These are phyloP conservation scores for Arthrobotrys megalospora DNA, from an alignment of 2,329 filamentous ascomycete species.

Conservation along the genomic window DNA sequence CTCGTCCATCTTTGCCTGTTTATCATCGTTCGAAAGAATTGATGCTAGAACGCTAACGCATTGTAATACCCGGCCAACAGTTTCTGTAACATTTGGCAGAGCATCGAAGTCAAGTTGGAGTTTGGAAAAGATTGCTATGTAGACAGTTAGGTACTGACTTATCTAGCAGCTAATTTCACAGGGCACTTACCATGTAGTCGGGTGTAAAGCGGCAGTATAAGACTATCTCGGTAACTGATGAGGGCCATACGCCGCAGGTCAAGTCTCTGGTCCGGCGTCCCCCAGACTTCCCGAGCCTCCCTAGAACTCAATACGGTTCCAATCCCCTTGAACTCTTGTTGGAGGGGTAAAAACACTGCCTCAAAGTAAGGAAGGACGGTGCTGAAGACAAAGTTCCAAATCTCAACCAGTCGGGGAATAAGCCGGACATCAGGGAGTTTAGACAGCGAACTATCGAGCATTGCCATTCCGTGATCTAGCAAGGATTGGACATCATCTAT, in stretches of 20 bases:
- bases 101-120: conserved; percentile 79
- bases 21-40: conserved; percentile 79
- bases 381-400: conserved; percentile 95
- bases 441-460: conserved; percentile 80
- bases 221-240: conserved; percentile 86
- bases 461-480: conserved; percentile 84
- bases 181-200: conserved; percentile 75
- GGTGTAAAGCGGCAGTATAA: conserved; percentile 91
- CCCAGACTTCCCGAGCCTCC: conserved; percentile 90
- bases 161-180: neutral
- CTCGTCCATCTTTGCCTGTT: conserved; percentile 84
- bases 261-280: conserved; percentile 72
- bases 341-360: conserved; percentile 92
- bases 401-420: conserved; percentile 90
- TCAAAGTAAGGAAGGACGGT: conserved; percentile 93
- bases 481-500: conserved; percentile 84
- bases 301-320: conserved; percentile 83
- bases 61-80: conserved; percentile 94
- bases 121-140: conserved; percentile 71
- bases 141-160: neutral
- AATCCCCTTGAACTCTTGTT: conserved; percentile 90
- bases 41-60: conserved; percentile 91
- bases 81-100: conserved; percentile 82
- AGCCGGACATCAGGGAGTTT: conserved; percentile 82
- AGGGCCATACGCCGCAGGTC: conserved; percentile 92